Percentiles rank a stretch among this genome's conserved stretches.
phyloP scores from a whole-genome alignment of 208 protist species.

The Kentomonas sorsogonicus region DNA sequence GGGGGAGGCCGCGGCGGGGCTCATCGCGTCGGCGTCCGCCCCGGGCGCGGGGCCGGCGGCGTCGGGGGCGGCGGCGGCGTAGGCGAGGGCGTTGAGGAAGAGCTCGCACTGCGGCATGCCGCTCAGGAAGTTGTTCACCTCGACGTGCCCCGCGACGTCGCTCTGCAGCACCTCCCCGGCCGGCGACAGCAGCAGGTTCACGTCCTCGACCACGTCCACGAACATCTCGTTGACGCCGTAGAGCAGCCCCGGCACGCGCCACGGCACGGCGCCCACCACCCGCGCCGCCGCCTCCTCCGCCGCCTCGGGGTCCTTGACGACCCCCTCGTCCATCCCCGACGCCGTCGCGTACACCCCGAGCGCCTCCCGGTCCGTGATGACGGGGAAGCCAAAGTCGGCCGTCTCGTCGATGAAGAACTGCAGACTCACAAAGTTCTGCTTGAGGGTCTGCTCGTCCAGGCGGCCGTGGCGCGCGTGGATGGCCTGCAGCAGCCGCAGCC shows the following conservation, averaged over 20 bases:
- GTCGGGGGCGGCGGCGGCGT: neutral
- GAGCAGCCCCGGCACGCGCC: slow-evolving; percentile 90
- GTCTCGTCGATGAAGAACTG: slow-evolving; percentile 98
- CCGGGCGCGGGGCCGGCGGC: neutral
- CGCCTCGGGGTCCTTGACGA: slow-evolving; percentile 34
- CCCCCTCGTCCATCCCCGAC: slow-evolving; percentile 46
- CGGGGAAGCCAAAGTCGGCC: slow-evolving; percentile 98
- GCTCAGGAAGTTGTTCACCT: slow-evolving; percentile 96
- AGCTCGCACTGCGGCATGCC: slow-evolving; percentile 99
- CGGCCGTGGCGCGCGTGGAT: slow-evolving; percentile 91
- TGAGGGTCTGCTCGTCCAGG: slow-evolving; percentile 91
- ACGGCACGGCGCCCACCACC: slow-evolving; percentile 89
- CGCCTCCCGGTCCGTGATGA: slow-evolving; percentile 83
- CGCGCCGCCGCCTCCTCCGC: slow-evolving; percentile 69
- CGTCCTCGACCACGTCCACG: slow-evolving; percentile 96
- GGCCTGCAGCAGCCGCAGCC: slow-evolving; percentile 78
- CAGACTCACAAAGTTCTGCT: slow-evolving; percentile 95
- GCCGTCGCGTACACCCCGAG: slow-evolving; percentile 91
- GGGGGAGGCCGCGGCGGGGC: slow-evolving; percentile 1
- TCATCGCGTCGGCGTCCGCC: slow-evolving; percentile 10
- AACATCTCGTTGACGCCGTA: slow-evolving; percentile 98
- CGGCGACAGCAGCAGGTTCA: slow-evolving; percentile 94
- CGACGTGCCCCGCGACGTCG: slow-evolving; percentile 90
- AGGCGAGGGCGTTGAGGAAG: slow-evolving; percentile 82
- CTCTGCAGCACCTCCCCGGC: slow-evolving; percentile 90